phyloP scores from a whole-genome alignment of 129 eudicot genomes.

The Tagetes erecta region DNA sequence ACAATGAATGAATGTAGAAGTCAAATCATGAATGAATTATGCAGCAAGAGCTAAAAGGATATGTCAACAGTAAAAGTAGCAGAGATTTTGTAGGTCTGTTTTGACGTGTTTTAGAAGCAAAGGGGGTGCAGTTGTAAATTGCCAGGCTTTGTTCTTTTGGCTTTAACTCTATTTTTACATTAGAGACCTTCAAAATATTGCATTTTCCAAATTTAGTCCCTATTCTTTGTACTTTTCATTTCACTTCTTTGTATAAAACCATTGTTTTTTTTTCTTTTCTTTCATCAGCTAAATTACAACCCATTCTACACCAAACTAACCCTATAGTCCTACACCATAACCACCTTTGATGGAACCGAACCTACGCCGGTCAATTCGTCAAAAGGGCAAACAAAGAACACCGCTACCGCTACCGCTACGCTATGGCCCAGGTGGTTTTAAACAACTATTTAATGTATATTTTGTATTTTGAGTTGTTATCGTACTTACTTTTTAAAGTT shows the following conservation, averaged over 20 bases:
- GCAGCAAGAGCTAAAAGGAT: conserved; percentile 39
- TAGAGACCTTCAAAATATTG: conserved; percentile 20
- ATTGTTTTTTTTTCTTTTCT: too few relatives aligned
- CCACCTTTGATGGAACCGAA: too few relatives aligned
- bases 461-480: too few relatives aligned
- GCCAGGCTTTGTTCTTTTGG: conserved; percentile 43
- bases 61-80: conserved; percentile 41
- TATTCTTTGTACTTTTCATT: neutral
- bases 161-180: conserved; percentile 34
- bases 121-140: conserved; percentile 50
- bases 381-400: too few relatives aligned
- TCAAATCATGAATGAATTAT: conserved; percentile 39
- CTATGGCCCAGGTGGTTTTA: too few relatives aligned
- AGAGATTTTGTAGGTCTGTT: conserved; percentile 48
- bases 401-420: too few relatives aligned
- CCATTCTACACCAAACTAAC: too few relatives aligned
- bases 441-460: too few relatives aligned
- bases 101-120: conserved; percentile 50
- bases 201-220: conserved; percentile 8
- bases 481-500: too few relatives aligned
- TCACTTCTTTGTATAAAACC: neutral
- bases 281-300: too few relatives aligned
- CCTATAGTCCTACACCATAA: too few relatives aligned
- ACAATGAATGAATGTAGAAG: conserved; percentile 43
- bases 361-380: too few relatives aligned